Base-by-base conservation (phyloP, 306 rosid genomes). In the Pterocarpus macrocarpus region DNA sequence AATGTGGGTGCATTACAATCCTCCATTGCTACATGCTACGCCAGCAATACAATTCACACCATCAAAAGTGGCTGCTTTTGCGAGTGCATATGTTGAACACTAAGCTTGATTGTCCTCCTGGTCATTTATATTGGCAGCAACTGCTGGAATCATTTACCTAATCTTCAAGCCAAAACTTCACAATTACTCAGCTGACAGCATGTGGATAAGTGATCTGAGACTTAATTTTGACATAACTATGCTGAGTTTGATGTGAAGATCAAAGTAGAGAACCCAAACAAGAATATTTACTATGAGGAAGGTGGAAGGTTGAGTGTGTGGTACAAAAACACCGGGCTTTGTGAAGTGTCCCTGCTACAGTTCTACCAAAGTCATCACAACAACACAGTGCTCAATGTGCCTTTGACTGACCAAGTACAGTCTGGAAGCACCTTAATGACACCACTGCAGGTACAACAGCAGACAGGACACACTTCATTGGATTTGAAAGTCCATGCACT, bases 61-160 rank as follows among this genome's bases (percentile, higher is more conserved):
- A n/a, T 75, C 83, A 32, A 79, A 79, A 76, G 66, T 16, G 68
- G 81, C 61, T 67, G 76, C 67, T 84, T 80, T 65, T 88, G 91
- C 85, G 82, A 81, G 72, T 85, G 87, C 59, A 43, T 88, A 0
- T 87, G 90, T 64, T 90, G 92, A 81, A 83, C 79, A 36, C 53
- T 87, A 2, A 64, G 86, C 83, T 78, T 90, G 33, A 64, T 90
- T 36, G 30, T 88, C 35, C 69, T 88, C 44, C 73, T 82, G 7
- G 22, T 87, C 57, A 41, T 22, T 87, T 36, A 28, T 78, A 57
- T 12, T 86, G n/a, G 92, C 88, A 75, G 88, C 85, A 71, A 56
- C 80, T n/a, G 41, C 72, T 32, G 88, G 88, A 64, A 66, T 84
- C 35, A 22, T 13, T 50, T 15, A 50, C 22, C 16, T 50, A 2